phyloP scores from a whole-genome alignment of 1,139 yeast species.

The Hemisphaericaspora xylofermentans region DNA sequence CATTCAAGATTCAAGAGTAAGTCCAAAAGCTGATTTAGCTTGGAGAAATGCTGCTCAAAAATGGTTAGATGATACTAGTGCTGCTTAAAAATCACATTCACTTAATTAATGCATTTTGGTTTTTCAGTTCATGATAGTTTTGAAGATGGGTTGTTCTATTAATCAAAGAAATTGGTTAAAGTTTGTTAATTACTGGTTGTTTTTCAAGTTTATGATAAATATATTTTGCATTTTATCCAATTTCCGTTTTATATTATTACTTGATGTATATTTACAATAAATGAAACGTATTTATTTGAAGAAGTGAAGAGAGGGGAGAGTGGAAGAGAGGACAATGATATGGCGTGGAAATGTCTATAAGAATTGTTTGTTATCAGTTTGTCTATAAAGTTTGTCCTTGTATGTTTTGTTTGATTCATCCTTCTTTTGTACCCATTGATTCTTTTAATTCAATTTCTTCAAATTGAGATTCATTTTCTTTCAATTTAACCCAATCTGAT shows the following conservation, averaged over 20 bases:
- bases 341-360: neutral
- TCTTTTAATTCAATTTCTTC: conserved; percentile 21
- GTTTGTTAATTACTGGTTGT: too few species aligned
- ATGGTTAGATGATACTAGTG: conserved; percentile 39
- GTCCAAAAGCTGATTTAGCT: conserved; percentile 53
- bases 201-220: too few species aligned
- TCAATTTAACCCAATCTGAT: conserved; percentile 59
- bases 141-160: too few species aligned
- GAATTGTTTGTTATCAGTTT: neutral
- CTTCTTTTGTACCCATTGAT: conserved; percentile 1
- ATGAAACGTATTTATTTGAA: neutral
- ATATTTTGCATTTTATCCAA: neutral
- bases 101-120: too few species aligned
- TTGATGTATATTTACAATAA: neutral
- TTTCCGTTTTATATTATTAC: too few species aligned
- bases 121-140: neutral
- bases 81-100: neutral
- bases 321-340: too few species aligned
- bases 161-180: too few species aligned
- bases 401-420: neutral
- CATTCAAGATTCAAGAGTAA: conserved; percentile 43
- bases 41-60: conserved; percentile 51
- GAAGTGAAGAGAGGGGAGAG: too few species aligned
- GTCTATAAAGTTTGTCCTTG: neutral
- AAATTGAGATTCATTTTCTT: conserved; percentile 15